Evolutionary conservation across 768 basidiomycete genomes (phyloP).

Genomic region (Sarcodon sp.): DNA sequence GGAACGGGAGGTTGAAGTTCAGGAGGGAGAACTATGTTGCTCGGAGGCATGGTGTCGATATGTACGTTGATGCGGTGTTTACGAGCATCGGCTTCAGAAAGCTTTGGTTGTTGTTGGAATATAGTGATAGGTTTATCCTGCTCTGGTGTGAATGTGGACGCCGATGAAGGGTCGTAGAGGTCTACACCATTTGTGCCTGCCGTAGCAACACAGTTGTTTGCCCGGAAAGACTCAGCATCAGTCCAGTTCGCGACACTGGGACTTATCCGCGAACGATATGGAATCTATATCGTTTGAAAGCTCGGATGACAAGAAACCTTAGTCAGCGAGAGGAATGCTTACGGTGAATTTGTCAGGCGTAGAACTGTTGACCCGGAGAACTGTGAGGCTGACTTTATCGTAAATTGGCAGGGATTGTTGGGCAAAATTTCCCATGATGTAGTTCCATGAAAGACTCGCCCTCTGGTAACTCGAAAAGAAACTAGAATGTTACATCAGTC

Average conservation of each 20-base stretch:
- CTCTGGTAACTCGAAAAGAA: slow-evolving; percentile 22
- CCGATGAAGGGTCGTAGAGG: slow-evolving; percentile 8
- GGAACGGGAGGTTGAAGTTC: slow-evolving; percentile 20
- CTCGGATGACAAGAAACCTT: slow-evolving; percentile 6
- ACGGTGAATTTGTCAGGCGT: slow-evolving; percentile 32
- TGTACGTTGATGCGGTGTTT: slow-evolving; percentile 34
- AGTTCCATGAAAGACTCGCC: slow-evolving; percentile 14
- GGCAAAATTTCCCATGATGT: slow-evolving; percentile 33
- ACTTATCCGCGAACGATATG: slow-evolving; percentile 44
- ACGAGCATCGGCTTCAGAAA: slow-evolving; percentile 5
- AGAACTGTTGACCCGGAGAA: slow-evolving; percentile 27
- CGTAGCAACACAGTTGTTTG: slow-evolving; percentile 38
- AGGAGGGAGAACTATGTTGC: slow-evolving; percentile 24
- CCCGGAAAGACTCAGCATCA: slow-evolving; percentile 32
- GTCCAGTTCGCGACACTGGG: slow-evolving; percentile 32
- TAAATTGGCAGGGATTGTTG: slow-evolving; percentile 36
- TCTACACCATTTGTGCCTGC: slow-evolving; percentile 31
- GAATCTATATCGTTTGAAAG: slow-evolving; percentile 26
- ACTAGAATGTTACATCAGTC: slow-evolving; percentile 5
- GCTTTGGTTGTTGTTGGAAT: slow-evolving; percentile 12
- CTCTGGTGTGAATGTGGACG: neutral
- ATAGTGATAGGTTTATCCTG: slow-evolving; percentile 5
- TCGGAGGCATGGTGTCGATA: slow-evolving; percentile 30
- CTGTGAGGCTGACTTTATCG: slow-evolving; percentile 33
- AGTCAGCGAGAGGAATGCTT: slow-evolving; percentile 6